A percentile compares a stretch with the other conserved stretches of the same genome.
Conservation (phyloP, 495 filamentous ascomycete genomes). For the Talaromyces proteolyticus region DNA sequence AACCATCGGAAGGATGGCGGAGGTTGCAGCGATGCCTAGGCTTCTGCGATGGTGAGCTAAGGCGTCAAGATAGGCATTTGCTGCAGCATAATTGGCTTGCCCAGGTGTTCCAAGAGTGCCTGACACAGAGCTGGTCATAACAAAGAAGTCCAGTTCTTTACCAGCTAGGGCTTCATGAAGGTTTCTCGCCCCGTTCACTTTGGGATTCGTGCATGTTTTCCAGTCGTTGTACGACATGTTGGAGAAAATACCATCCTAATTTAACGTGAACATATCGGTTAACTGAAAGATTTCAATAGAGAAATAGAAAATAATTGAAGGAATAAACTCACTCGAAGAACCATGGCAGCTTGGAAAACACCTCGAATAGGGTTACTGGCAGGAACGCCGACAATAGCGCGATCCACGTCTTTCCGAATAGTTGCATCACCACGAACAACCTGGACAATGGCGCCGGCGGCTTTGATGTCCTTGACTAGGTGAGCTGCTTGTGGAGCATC, state of each 20-base stretch:
- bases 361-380: conserved; percentile 28
- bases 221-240: conserved; percentile 12
- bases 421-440: conserved; percentile 29
- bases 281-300: no score
- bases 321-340: conserved; percentile 22
- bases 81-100: conserved; percentile 25
- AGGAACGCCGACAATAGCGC: conserved; percentile 11
- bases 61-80: conserved; percentile 24
- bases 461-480: conserved; percentile 13
- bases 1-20: conserved; percentile 24
- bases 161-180: conserved; percentile 15
- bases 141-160: conserved; percentile 22
- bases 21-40: conserved; percentile 13
- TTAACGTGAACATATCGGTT: no score
- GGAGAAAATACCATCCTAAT: conserved; percentile 16
- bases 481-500: conserved; percentile 16
- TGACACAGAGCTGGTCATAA: conserved; percentile 21
- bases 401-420: conserved; percentile 13
- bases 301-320: no score
- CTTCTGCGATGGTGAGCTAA: conserved; percentile 21
- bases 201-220: conserved; percentile 11
- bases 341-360: conserved; percentile 39
- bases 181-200: conserved; percentile 15
- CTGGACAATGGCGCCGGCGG: conserved; percentile 14
- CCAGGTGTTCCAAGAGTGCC: conserved; percentile 20